These are phyloP conservation scores for Dothiorella sarmentorum DNA, from an alignment of 2,329 filamentous ascomycete genomes.

Conservation along the genomic window DNA sequence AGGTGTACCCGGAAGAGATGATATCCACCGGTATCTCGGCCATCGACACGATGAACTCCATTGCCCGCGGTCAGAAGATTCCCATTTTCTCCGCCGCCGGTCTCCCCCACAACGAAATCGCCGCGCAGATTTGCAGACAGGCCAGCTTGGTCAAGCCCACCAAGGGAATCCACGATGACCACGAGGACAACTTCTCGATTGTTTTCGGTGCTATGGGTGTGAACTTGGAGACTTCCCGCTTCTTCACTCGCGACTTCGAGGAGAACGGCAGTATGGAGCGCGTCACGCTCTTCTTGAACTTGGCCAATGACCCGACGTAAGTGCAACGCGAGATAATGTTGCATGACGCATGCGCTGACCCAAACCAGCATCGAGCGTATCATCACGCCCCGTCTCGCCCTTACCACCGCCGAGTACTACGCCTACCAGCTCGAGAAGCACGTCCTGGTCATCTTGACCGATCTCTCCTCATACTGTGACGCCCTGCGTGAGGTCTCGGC, in stretches of 20 bases:
- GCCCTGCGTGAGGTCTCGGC: constrained; percentile 98
- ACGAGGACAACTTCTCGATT: constrained; percentile 99
- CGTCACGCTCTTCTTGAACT: constrained; percentile 95
- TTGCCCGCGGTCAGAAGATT: constrained; percentile 98
- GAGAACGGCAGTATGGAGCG: constrained; percentile 99
- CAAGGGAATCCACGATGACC: constrained; percentile 93
- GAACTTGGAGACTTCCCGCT: constrained; percentile 96
- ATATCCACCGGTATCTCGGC: constrained; percentile 99
- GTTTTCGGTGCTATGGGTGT: constrained; percentile 99
- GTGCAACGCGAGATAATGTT: constrained; percentile 35
- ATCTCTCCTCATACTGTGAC: constrained; percentile 97
- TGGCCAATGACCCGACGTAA: constrained; percentile 97
- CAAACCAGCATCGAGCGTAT: constrained; percentile 87
- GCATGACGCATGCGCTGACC: constrained; percentile 24
- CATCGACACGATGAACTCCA: constrained; percentile 91
- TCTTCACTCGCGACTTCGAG: constrained; percentile 98
- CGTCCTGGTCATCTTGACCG: constrained; percentile 96
- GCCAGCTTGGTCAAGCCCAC: constrained; percentile 89
- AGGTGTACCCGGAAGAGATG: constrained; percentile 99
- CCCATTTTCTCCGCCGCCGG: constrained; percentile 98
- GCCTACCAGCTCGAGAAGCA: constrained; percentile 99
- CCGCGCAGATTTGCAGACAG: constrained; percentile 97
- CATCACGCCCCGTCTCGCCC: constrained; percentile 94
- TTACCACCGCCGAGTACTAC: constrained; percentile 99
- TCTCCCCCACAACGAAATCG: constrained; percentile 99